Conservation (phyloP, 108 stramenopile species). For the Nitzschia sp. region DNA sequence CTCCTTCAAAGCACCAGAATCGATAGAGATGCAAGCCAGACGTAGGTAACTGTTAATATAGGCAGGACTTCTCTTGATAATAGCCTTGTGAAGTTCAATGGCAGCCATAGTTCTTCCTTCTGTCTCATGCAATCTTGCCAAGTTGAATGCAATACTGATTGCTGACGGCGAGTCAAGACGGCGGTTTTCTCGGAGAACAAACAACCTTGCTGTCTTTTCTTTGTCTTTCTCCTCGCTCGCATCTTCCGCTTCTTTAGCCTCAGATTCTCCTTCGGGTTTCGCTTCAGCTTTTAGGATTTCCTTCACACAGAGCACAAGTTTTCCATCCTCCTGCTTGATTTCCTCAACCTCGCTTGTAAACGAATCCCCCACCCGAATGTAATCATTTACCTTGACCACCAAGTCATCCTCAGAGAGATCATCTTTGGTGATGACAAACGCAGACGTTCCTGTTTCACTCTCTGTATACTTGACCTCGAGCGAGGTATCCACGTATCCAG, state of each 20-base stretch:
- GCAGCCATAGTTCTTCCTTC: conserved; percentile 72
- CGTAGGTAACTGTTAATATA: conserved; percentile 85
- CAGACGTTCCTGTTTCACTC: conserved; percentile 15
- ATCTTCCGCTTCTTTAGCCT: conserved; percentile 2
- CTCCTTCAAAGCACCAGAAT: conserved; percentile 81
- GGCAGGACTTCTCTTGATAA: conserved; percentile 76
- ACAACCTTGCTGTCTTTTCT: background rate
- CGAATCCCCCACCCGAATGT: conserved; percentile 37
- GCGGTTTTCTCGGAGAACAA: conserved; percentile 66
- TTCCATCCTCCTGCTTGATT: conserved; percentile 32
- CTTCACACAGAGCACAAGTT: conserved; percentile 40
- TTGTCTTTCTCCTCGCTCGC: background rate
- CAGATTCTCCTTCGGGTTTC: conserved; percentile 18
- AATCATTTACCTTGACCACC: conserved; percentile 34
- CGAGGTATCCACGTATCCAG: conserved; percentile 43
- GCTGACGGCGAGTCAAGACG: conserved; percentile 54
- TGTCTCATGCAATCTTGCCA: conserved; percentile 82
- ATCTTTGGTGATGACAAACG: background rate
- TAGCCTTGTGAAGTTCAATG: conserved; percentile 84
- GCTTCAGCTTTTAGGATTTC: conserved; percentile 33
- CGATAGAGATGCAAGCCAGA: conserved; percentile 84
- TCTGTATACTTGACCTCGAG: conserved; percentile 9
- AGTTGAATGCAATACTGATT: conserved; percentile 81
- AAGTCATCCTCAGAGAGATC: conserved; percentile 16
- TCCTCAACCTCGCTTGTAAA: conserved; percentile 31